Base-by-base conservation (phyloP, 257 asterid species). In the Perilla frutescens region DNA sequence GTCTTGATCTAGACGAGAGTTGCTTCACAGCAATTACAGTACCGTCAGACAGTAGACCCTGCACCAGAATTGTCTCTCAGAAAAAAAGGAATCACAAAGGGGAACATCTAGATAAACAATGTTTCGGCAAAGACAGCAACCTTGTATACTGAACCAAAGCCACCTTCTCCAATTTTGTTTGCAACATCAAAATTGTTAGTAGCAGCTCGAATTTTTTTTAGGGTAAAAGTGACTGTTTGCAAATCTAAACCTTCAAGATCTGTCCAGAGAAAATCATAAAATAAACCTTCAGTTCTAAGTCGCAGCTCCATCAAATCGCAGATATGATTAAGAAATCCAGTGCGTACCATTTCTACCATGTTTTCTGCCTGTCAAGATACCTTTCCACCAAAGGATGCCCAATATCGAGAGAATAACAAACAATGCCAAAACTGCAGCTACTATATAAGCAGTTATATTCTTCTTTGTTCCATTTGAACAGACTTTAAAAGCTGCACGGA, bases 141-240 rank as follows among this genome's bases (percentile, higher is more conserved):
- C 97, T 89, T 93, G 90, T 83, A 91, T 45, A 93, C 98, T 1
- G 98, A 84, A 57, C 98, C 98, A 53, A 93, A 93, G 78, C 98
- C 98, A 59, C 98, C 98, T 83, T 93, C 98, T 45, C 97, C 98
- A 57, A 93, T 84, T 86, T 91, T 93, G 77, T 89, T 89, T 59
- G 81, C 59, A 40, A 79, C 58, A 73, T 89, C 92, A 50, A 93
- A 93, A 90, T 93, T 85, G 74, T 87, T 87, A 2, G 97, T 93
- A n/a, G 98, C 96, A 61, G 82, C 80, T 85, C 85, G 88, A 68
- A 93, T 87, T 85, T 91, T 96, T 79, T 89, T 93, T 66, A 91
- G 74, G 9, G 91, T 68, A 73, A 88, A 93, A 34, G 89, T 85
- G 71, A 85, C 80, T 31, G 96, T 92, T 75, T 86, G 96, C 69